A percentile compares a stretch with the other conserved stretches of the same genome.
phyloP scores from a whole-genome alignment of 371 early-diverging fungal species.

The Blastocladiella emersonii region DNA sequence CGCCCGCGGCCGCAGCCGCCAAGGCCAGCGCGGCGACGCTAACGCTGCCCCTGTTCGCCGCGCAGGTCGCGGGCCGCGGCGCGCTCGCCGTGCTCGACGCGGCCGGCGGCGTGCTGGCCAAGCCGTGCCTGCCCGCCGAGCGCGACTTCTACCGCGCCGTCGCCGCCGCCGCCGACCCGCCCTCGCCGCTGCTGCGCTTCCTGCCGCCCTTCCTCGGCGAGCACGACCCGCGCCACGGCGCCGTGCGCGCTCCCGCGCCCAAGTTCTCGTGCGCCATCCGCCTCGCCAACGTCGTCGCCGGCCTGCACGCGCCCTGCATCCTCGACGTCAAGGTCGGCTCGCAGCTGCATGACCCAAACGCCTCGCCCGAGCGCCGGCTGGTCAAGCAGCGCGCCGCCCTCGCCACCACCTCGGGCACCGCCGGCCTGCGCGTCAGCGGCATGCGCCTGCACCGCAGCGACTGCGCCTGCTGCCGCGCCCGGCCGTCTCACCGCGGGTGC shows the following conservation, averaged over 20 bases:
- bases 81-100: slow-evolving; percentile 31
- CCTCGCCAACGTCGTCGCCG: slow-evolving; percentile 51
- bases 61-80: slow-evolving; percentile 54
- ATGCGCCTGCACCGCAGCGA: slow-evolving; percentile 31
- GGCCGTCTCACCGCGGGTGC: too few species aligned
- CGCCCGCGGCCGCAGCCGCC: too few species aligned
- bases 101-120: slow-evolving; percentile 46
- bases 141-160: slow-evolving; percentile 46
- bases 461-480: too few species aligned
- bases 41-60: neutral
- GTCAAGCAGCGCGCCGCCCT: slow-evolving; percentile 37
- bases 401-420: slow-evolving; percentile 34
- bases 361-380: slow-evolving; percentile 42
- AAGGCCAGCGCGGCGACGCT: too few species aligned
- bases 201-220: neutral
- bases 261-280: slow-evolving; percentile 29
- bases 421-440: slow-evolving; percentile 48
- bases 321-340: slow-evolving; percentile 68
- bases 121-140: slow-evolving; percentile 43
- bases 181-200: neutral
- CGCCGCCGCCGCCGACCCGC: neutral
- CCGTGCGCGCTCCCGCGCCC: too few species aligned
- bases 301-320: slow-evolving; percentile 52
- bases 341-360: slow-evolving; percentile 42
- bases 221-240: neutral